These are phyloP conservation scores for Boletus semigastroideus DNA, from an alignment of 1,284 basidiomycete genomes.

Conservation along the genomic window DNA sequence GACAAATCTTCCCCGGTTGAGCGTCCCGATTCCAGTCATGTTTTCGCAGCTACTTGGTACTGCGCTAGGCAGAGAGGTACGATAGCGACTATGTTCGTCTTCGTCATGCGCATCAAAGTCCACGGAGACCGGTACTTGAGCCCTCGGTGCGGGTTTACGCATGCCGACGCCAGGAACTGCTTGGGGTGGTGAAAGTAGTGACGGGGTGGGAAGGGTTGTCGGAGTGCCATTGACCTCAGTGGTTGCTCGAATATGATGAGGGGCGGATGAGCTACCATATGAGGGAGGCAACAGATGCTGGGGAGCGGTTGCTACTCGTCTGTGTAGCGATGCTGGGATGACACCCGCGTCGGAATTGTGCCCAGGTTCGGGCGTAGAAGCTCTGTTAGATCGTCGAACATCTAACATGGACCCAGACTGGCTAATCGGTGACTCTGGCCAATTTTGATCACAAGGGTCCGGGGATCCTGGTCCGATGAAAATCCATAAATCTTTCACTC, in stretches of 20 bases:
- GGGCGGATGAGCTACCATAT: constrained; percentile 14
- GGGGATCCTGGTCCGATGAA: constrained; percentile 57
- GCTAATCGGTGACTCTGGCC: constrained; percentile 36
- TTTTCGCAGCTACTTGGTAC: constrained; percentile 51
- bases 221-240: constrained; percentile 24
- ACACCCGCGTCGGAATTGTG: constrained; percentile 22
- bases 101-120: constrained; percentile 41
- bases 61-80: constrained; percentile 49
- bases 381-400: constrained; percentile 35
- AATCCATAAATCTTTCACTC: constrained; percentile 76
- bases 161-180: constrained; percentile 33
- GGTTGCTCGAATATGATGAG: constrained; percentile 20
- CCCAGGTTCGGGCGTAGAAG: constrained; percentile 33
- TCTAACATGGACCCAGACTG: constrained; percentile 35
- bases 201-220: constrained; percentile 18
- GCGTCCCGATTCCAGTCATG: constrained; percentile 63
- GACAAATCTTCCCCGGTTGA: constrained; percentile 28
- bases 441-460: constrained; percentile 31
- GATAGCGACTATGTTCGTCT: constrained; percentile 35
- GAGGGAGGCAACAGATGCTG: constrained; percentile 27
- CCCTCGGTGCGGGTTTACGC: constrained; percentile 58
- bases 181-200: constrained; percentile 26
- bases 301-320: constrained; percentile 31
- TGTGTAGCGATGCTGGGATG: constrained; percentile 33
- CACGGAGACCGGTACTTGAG: constrained; percentile 62